Conservation (phyloP, 1,139 yeast genomes). For the Magnusiomyces fungicola region DNA sequence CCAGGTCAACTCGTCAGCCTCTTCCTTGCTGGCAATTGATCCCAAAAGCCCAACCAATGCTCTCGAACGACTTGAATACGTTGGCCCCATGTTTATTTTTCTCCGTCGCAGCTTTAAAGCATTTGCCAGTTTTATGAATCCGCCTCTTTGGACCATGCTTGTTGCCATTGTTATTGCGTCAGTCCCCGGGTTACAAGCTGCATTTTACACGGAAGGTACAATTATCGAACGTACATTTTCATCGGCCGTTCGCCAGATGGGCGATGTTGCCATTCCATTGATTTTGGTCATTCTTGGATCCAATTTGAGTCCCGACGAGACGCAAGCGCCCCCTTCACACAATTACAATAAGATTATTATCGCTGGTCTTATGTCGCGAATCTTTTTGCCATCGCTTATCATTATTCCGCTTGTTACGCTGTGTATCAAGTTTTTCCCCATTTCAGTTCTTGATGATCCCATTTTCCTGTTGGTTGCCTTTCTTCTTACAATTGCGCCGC, state of each 20-base stretch:
- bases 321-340: slow-evolving; percentile 40
- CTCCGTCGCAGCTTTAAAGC: slow-evolving; percentile 11
- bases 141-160: slow-evolving; percentile 91
- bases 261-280: slow-evolving; percentile 82
- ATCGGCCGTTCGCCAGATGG: slow-evolving; percentile 68
- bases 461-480: slow-evolving; percentile 72
- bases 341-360: slow-evolving; percentile 52
- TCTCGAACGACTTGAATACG: background rate
- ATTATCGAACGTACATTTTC: slow-evolving; percentile 75
- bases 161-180: slow-evolving; percentile 78
- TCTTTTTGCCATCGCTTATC: slow-evolving; percentile 66
- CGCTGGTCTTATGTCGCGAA: slow-evolving; percentile 64
- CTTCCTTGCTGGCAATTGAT: background rate
- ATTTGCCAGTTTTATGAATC: slow-evolving; percentile 64
- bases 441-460: slow-evolving; percentile 77
- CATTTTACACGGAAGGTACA: slow-evolving; percentile 54
- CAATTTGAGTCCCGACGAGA: slow-evolving; percentile 36
- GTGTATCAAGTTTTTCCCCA: slow-evolving; percentile 54
- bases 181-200: slow-evolving; percentile 57
- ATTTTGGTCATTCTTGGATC: slow-evolving; percentile 59
- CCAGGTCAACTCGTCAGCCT: background rate
- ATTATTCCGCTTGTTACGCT: slow-evolving; percentile 62
- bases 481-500: slow-evolving; percentile 69
- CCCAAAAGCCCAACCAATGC: background rate
- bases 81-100: background rate